Conservation (phyloP, 2,329 filamentous ascomycete genomes). For the Paecilomyces variotii region DNA sequence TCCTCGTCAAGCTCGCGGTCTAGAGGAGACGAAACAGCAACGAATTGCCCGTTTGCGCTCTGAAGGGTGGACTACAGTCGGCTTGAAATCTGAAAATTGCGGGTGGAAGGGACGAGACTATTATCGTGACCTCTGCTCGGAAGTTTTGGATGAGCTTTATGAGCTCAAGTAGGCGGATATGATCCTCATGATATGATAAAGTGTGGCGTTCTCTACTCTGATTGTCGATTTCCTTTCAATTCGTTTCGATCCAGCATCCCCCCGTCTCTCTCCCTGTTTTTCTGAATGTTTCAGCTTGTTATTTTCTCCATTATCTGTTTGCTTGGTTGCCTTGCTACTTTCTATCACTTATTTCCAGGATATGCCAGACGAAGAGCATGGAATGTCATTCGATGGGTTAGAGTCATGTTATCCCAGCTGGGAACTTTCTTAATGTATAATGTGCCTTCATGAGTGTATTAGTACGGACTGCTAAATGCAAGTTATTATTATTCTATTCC, state of each 20-base stretch:
- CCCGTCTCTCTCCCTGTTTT: background rate
- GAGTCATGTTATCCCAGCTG: background rate
- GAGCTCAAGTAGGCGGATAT: constrained; percentile 5
- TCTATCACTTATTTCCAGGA: background rate
- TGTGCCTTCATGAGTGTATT: background rate
- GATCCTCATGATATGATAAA: background rate
- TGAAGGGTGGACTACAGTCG: constrained; percentile 31
- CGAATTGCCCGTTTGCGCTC: constrained; percentile 26
- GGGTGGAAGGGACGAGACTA: constrained; percentile 30
- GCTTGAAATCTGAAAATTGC: constrained; percentile 21
- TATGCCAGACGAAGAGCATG: background rate
- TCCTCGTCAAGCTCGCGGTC: constrained; percentile 5
- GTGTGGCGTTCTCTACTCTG: too few species aligned
- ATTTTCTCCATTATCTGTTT: background rate
- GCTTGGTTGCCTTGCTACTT: background rate
- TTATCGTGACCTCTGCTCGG: constrained; percentile 29
- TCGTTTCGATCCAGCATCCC: background rate
- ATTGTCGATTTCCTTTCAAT: background rate
- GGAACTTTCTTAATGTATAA: background rate
- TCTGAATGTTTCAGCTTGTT: background rate
- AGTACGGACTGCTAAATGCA: background rate
- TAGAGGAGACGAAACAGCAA: constrained; percentile 25
- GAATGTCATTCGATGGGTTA: background rate
- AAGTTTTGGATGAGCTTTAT: constrained; percentile 30
- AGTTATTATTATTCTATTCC: background rate